These are phyloP conservation scores for Solanum corneliomulleri DNA, from an alignment of 257 asterid genomes.

Conservation along the genomic window DNA sequence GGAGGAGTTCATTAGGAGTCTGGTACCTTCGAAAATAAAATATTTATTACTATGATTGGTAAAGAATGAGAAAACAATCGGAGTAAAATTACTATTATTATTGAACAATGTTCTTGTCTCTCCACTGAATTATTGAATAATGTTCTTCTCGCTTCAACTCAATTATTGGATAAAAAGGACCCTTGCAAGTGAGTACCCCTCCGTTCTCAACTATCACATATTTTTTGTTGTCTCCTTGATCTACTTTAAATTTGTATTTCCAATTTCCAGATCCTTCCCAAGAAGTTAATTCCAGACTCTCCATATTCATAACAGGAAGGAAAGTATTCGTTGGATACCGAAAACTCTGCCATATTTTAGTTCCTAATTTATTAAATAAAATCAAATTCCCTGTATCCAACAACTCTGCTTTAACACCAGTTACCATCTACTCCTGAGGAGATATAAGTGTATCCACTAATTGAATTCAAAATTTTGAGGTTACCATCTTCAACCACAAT, in stretches of 20 bases:
- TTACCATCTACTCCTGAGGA: not conserved
- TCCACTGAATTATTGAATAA: not conserved
- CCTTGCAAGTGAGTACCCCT: not conserved
- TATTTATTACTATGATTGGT: not conserved
- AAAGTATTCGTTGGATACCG: constrained; percentile 26
- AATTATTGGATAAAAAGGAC: not conserved
- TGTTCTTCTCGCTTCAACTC: not conserved
- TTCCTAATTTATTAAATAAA: not conserved
- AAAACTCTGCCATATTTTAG: constrained; percentile 31
- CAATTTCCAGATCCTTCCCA: not conserved
- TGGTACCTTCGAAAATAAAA: not conserved
- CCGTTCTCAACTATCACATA: not conserved
- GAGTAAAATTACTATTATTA: not conserved
- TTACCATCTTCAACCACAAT: constrained; percentile 23
- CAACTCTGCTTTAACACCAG: constrained; percentile 13
- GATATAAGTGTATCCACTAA: not conserved
- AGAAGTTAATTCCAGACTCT: not conserved
- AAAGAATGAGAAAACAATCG: not conserved
- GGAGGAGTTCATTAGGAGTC: constrained; percentile 17
- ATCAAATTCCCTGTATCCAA: constrained; percentile 37
- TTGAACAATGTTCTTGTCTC: not conserved
- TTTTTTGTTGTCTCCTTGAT: not conserved
- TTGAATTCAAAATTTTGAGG: not conserved
- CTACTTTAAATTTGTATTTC: not conserved
- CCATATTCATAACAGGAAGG: constrained; percentile 35